Evolutionary conservation across 2,329 filamentous ascomycete species (phyloP).

Genomic region (Penicillium sp.): DNA sequence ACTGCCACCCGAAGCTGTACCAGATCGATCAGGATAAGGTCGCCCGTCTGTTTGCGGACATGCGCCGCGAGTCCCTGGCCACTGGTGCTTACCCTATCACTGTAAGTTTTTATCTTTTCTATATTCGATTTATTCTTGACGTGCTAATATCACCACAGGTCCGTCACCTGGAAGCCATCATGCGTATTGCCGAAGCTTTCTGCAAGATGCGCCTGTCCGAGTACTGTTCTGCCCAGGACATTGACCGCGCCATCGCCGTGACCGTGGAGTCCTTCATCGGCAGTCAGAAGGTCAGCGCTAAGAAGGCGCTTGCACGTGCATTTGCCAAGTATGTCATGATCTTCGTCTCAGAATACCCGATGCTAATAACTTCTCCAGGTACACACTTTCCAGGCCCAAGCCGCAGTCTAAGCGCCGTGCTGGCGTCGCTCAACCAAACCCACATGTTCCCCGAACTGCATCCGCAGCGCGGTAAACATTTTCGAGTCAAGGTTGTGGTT

Average conservation of each 20-base stretch:
- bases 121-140: background rate
- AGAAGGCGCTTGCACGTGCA: conserved; percentile 87
- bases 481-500: conserved; percentile 3
- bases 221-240: conserved; percentile 83
- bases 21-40: conserved; percentile 98
- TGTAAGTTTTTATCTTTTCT: conserved; percentile 53
- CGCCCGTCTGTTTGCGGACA: conserved; percentile 87
- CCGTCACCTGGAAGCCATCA: conserved; percentile 94
- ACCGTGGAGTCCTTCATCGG: conserved; percentile 94
- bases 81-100: conserved; percentile 98
- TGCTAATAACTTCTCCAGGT: conserved; percentile 24
- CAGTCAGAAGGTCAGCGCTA: conserved; percentile 94
- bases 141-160: conserved; percentile 53
- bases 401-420: conserved; percentile 38
- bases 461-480: conserved; percentile 13
- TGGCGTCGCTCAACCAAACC: conserved; percentile 32
- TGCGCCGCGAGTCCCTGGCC: conserved; percentile 85
- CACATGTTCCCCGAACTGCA: conserved; percentile 21
- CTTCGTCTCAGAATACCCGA: background rate
- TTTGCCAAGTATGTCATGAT: conserved; percentile 85
- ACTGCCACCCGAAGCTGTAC: conserved; percentile 85
- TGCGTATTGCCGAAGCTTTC: conserved; percentile 90
- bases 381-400: conserved; percentile 39
- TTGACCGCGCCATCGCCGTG: conserved; percentile 94
- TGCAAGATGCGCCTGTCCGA: conserved; percentile 98